Evolutionary conservation across 2,329 filamentous ascomycete genomes (phyloP).

Genomic region (Trichoderma simmonsii): DNA sequence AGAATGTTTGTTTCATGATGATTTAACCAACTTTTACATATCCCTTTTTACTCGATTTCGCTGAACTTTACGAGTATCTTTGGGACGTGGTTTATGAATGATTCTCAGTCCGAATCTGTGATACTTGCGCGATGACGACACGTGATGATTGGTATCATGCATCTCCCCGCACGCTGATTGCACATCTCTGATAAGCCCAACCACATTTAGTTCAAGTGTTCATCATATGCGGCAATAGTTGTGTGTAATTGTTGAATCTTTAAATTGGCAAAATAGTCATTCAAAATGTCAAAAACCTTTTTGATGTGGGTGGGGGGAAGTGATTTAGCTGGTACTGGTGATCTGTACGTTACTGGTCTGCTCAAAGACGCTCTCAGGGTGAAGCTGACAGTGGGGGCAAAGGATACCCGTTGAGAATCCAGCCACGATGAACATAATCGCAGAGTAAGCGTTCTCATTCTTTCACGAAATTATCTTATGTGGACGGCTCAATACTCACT

Average conservation of each 20-base stretch:
- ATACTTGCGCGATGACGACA: neutral
- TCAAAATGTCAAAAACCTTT: neutral
- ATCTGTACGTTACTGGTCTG: slow-evolving; percentile 38
- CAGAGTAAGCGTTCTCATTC: neutral
- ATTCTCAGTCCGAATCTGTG: neutral
- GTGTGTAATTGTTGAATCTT: no score
- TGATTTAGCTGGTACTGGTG: slow-evolving; percentile 37
- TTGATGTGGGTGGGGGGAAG: slow-evolving; percentile 28
- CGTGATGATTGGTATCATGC: slow-evolving; percentile 3
- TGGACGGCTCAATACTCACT: no score
- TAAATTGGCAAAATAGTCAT: neutral
- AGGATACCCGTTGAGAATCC: slow-evolving; percentile 55
- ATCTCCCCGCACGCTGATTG: slow-evolving; percentile 6
- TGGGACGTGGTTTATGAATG: neutral
- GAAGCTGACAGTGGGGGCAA: neutral
- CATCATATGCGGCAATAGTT: neutral
- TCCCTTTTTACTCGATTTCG: neutral
- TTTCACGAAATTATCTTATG: neutral
- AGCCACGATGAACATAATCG: slow-evolving; percentile 32
- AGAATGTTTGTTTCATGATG: neutral
- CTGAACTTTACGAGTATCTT: neutral
- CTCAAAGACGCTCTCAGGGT: neutral
- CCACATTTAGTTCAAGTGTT: neutral
- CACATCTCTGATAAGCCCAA: neutral
- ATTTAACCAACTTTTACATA: neutral